Evolutionary conservation across 805 yeast genomes (phyloP).

Genomic region (Cyberlindnera mycetangii): DNA sequence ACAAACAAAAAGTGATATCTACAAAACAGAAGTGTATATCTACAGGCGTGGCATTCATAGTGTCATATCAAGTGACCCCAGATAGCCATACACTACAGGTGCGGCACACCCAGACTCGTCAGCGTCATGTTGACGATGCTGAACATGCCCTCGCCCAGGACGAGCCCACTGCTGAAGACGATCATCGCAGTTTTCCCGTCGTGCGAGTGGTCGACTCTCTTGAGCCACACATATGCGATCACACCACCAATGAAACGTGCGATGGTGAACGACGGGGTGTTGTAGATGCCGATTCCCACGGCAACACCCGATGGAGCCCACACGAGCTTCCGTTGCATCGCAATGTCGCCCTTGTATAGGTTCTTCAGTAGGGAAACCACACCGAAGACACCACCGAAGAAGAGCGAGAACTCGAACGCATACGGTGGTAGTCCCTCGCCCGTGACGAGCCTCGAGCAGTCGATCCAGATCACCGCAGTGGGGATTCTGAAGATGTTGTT

Average conservation of each 20-base stretch:
- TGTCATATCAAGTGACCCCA: too few species aligned
- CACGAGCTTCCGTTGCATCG: constrained; percentile 39
- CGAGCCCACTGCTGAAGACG: constrained; percentile 87
- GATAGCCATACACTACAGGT: constrained; percentile 29
- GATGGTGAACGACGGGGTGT: constrained; percentile 87
- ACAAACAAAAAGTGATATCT: too few species aligned
- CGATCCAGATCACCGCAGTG: constrained; percentile 95
- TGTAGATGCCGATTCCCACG: constrained; percentile 94
- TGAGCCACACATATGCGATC: constrained; percentile 56
- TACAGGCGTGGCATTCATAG: too few species aligned
- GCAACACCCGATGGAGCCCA: constrained; percentile 94
- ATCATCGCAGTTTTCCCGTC: constrained; percentile 69
- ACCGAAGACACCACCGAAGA: constrained; percentile 69
- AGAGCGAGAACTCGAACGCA: constrained; percentile 57
- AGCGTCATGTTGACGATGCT: constrained; percentile 79
- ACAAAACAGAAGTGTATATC: background rate
- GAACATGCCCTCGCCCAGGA: constrained; percentile 89
- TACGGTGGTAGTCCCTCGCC: constrained; percentile 87
- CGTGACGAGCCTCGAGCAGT: constrained; percentile 88
- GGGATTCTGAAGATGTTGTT: constrained; percentile 81
- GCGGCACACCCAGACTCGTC: constrained; percentile 67
- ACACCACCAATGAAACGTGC: constrained; percentile 92
- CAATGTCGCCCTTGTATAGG: constrained; percentile 39
- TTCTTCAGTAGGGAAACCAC: constrained; percentile 63
- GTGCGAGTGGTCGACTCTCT: constrained; percentile 33